Evolutionary conservation across 2,329 filamentous ascomycete genomes (phyloP).

Genomic region (Pestalotiopsis sp.): DNA sequence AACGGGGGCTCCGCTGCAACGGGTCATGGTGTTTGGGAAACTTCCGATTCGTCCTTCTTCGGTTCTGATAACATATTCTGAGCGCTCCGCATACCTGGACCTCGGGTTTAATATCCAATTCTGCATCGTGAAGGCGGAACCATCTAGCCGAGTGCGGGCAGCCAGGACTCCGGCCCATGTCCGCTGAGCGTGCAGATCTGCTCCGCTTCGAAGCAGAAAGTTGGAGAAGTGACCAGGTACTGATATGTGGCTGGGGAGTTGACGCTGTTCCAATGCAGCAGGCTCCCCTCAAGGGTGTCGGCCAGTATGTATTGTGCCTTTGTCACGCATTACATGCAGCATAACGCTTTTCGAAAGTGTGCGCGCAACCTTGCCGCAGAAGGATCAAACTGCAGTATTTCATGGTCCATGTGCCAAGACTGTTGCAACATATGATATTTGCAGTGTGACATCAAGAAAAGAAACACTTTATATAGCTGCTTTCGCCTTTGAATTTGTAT

Average conservation of each 20-base stretch:
- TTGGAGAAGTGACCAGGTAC: background rate
- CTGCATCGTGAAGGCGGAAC: background rate
- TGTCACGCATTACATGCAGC: no score
- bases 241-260: no score
- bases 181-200: background rate
- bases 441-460: no score
- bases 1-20: background rate
- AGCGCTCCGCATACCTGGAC: background rate
- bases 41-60: background rate
- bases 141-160: background rate
- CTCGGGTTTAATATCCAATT: background rate
- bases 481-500: no score
- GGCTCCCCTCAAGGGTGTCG: no score
- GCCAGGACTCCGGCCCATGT: background rate
- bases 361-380: no score
- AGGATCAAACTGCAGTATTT: background rate
- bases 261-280: no score
- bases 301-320: no score
- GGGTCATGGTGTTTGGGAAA: background rate
- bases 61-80: background rate
- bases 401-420: background rate
- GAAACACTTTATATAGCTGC: no score
- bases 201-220: background rate
- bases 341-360: no score
- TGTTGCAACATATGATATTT: background rate